phyloP scores from a whole-genome alignment of 2,329 filamentous ascomycete species.

The Dissoconium aciculare region DNA sequence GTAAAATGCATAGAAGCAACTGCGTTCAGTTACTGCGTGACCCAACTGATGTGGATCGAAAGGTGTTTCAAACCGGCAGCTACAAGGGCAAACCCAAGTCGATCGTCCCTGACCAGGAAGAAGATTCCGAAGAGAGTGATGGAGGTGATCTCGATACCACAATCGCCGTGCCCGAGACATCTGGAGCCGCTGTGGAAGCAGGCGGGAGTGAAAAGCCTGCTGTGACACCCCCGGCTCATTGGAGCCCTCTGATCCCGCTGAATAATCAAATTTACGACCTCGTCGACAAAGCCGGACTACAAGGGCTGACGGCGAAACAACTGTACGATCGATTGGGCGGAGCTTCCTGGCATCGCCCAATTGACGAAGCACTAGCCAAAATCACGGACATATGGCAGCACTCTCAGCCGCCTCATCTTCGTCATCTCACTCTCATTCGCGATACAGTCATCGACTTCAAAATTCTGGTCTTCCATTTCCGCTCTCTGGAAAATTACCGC shows the following conservation, averaged over 20 bases:
- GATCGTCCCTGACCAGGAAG: constrained; percentile 9
- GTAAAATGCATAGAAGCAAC: background rate
- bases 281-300: constrained; percentile 31
- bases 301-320: constrained; percentile 36
- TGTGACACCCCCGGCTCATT: constrained; percentile 29
- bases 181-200: background rate
- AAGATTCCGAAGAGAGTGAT: constrained; percentile 17
- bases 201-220: constrained; percentile 11
- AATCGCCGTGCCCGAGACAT: constrained; percentile 1
- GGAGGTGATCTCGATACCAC: constrained; percentile 5
- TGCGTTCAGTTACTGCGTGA: constrained; percentile 28
- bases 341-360: constrained; percentile 37
- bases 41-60: constrained; percentile 20
- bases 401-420: constrained; percentile 43
- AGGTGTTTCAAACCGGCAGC: constrained; percentile 9
- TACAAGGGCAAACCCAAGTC: constrained; percentile 2
- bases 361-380: constrained; percentile 39
- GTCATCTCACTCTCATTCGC: constrained; percentile 41
- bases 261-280: constrained; percentile 39
- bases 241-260: constrained; percentile 39
- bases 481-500: constrained; percentile 38
- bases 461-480: constrained; percentile 39
- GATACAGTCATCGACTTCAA: constrained; percentile 37
- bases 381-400: constrained; percentile 42
- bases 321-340: constrained; percentile 29